Percentiles rank a stretch among this genome's conserved stretches.
Conservation (phyloP, 2,329 filamentous ascomycete species). For the Pseudocercospora ulei region DNA sequence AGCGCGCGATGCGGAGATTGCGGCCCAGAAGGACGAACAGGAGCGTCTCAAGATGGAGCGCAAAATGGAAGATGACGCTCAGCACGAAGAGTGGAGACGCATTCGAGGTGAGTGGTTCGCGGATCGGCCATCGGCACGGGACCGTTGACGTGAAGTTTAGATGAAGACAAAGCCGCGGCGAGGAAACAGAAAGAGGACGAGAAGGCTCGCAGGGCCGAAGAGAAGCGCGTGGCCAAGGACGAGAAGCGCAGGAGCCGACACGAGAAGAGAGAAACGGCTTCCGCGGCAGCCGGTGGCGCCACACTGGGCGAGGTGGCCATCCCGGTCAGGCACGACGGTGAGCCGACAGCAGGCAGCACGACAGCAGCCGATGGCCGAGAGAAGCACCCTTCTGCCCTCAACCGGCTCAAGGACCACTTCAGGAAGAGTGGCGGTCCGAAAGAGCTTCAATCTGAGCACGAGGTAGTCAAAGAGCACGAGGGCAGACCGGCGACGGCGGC, state of each 20-base stretch:
- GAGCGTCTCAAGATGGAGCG: slow-evolving; percentile 51
- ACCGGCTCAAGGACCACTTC: slow-evolving; percentile 23
- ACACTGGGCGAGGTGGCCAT: slow-evolving; percentile 11
- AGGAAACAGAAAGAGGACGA: slow-evolving; percentile 44
- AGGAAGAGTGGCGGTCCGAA: slow-evolving; percentile 15
- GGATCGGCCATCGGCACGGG: too few species aligned
- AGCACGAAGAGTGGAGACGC: slow-evolving; percentile 41
- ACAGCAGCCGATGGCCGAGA: slow-evolving; percentile 12
- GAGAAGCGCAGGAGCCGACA: slow-evolving; percentile 44
- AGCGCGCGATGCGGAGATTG: slow-evolving; percentile 54
- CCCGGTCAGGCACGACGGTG: slow-evolving; percentile 12
- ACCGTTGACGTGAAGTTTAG: slow-evolving; percentile 32
- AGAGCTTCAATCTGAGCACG: slow-evolving; percentile 12
- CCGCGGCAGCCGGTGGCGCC: slow-evolving; percentile 17
- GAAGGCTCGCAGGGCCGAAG: slow-evolving; percentile 45
- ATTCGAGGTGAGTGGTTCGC: slow-evolving; percentile 48
- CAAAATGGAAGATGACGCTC: slow-evolving; percentile 43
- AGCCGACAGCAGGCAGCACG: slow-evolving; percentile 9
- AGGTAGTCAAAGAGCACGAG: slow-evolving; percentile 7
- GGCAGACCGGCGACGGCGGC: slow-evolving; percentile 2
- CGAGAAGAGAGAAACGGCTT: slow-evolving; percentile 24
- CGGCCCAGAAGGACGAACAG: slow-evolving; percentile 55
- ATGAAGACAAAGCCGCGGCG: slow-evolving; percentile 46
- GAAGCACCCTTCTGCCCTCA: slow-evolving; percentile 22
- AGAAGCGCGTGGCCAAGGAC: slow-evolving; percentile 44